These are phyloP conservation scores for Xylaria sp. DNA, from an alignment of 2,329 filamentous ascomycete genomes.

Conservation along the genomic window DNA sequence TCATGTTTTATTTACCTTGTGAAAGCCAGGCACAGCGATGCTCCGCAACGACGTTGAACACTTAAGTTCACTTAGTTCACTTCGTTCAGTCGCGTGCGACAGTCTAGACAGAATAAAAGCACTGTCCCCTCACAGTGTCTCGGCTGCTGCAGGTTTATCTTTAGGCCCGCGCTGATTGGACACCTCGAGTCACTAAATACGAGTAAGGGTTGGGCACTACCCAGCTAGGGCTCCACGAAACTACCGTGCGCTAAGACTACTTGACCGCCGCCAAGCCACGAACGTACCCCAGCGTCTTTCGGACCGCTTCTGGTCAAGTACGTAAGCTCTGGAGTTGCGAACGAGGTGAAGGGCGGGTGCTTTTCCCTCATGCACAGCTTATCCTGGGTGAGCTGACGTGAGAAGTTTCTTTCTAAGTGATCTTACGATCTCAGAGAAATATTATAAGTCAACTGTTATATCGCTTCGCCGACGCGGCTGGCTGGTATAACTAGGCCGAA, in stretches of 20 bases:
- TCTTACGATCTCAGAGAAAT: neutral
- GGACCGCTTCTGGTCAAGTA: neutral
- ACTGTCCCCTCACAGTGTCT: constrained; percentile 47
- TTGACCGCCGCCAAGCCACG: constrained; percentile 25
- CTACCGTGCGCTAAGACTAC: neutral
- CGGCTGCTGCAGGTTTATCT: constrained; percentile 48
- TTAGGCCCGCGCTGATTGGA: constrained; percentile 44
- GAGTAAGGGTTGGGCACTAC: constrained; percentile 30
- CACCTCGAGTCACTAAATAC: constrained; percentile 30
- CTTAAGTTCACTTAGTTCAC: too few relatives aligned
- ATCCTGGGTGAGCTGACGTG: neutral
- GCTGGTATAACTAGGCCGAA: neutral
- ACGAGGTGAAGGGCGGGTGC: neutral
- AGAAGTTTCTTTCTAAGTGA: neutral
- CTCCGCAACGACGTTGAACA: too few relatives aligned
- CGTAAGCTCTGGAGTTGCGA: neutral
- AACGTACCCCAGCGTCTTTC: neutral
- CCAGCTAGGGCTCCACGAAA: constrained; percentile 4
- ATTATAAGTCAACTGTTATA: neutral
- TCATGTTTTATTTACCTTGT: neutral
- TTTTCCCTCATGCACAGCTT: neutral
- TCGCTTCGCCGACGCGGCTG: neutral
- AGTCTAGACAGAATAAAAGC: constrained; percentile 18
- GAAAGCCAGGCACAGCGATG: too few relatives aligned
- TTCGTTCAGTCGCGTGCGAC: constrained; percentile 26